Evolutionary conservation across 2,329 filamentous ascomycete species (phyloP), one percentile per base, ranked within the genome.

Genomic region (Basipetospora chlamydospora): DNA sequence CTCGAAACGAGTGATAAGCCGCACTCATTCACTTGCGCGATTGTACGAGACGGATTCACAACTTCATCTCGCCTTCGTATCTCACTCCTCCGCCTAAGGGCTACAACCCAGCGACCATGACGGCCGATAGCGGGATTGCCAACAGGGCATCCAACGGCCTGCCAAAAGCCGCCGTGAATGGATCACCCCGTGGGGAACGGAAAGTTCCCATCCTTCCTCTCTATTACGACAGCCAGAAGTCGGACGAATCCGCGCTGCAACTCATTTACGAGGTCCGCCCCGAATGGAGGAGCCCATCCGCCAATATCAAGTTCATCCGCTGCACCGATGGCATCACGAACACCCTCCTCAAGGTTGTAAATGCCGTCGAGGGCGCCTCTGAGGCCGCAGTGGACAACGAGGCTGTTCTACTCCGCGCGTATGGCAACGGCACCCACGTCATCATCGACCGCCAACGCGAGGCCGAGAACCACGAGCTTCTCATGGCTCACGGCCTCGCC

Each of bases 311-410:
- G 50, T 84, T 96, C 53, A 70, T 85, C 46, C 79, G 82, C 44
- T 98, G 96, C 64, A 98, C 86, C 26, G 90, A 98, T 51, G 90
- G 90, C 52, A 98, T 96, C 61, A 98, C 90, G 46, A 98, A 98
- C 60, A 96, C 87, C 34, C 64, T 88, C 33, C 66, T 86, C 44
- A 87, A 87, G 56, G 77, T 78, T n/a, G 60, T 81, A 51, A 83
- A 84, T 54, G 71, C 66, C 46, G 66, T 66, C 18, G 55, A 63
- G 1, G 83, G 81, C 34, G 65, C 80, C 45, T 78, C 82, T 35
- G 43, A 51, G n/a, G 74, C 86, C 37, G 71, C 86, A 48, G 69
- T 88, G 46, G 87, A 96, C 57, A 70, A 71, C 42, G 83, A 93
- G 45, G 82, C 90, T 23, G 74, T 96, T 46, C 67, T 98, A 44